A percentile compares a stretch with the other conserved stretches of the same genome.
Evolutionary conservation across 2,329 filamentous ascomycete genomes (phyloP).

Genomic region (Stagonosporopsis tanaceti): DNA sequence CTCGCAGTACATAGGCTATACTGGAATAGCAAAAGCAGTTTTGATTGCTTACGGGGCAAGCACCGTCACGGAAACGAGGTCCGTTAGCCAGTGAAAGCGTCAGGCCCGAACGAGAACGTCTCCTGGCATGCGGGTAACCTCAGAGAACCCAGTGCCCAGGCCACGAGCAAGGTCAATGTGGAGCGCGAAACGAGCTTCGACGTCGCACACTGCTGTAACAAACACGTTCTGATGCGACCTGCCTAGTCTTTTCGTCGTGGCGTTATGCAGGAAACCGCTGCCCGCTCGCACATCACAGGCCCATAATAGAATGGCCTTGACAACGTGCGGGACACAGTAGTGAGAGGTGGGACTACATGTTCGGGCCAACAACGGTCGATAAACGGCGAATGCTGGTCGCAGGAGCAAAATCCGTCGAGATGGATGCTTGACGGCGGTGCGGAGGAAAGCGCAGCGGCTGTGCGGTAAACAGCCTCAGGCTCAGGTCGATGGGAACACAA

Average conservation of each 20-base stretch:
- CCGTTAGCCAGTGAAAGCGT: slow-evolving; percentile 2
- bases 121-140: slow-evolving; percentile 9
- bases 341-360: slow-evolving; percentile 1
- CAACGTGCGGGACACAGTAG: background rate
- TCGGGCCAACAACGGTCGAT: slow-evolving; percentile 3
- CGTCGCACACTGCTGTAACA: slow-evolving; percentile 12
- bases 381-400: background rate
- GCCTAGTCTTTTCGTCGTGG: slow-evolving; percentile 4
- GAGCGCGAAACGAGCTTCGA: slow-evolving; percentile 10
- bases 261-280: slow-evolving; percentile 16
- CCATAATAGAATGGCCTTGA: slow-evolving; percentile 2
- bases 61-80: slow-evolving; percentile 11
- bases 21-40: background rate
- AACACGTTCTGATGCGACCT: slow-evolving; percentile 16
- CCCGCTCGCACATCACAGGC: slow-evolving; percentile 7
- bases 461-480: slow-evolving; percentile 4
- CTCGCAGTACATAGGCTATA: slow-evolving; percentile 1
- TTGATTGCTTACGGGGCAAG: slow-evolving; percentile 8
- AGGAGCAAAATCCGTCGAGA: background rate
- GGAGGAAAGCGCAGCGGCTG: slow-evolving; percentile 18
- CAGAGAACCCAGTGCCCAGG: slow-evolving; percentile 7
- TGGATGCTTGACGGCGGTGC: slow-evolving; percentile 5
- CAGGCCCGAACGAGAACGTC: background rate
- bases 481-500: slow-evolving; percentile 12
- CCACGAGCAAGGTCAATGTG: slow-evolving; percentile 16